Evolutionary conservation across 305 asterid genomes (phyloP), one percentile per base, ranked within the genome.

Genomic region (Fraxinus platypoda): DNA sequence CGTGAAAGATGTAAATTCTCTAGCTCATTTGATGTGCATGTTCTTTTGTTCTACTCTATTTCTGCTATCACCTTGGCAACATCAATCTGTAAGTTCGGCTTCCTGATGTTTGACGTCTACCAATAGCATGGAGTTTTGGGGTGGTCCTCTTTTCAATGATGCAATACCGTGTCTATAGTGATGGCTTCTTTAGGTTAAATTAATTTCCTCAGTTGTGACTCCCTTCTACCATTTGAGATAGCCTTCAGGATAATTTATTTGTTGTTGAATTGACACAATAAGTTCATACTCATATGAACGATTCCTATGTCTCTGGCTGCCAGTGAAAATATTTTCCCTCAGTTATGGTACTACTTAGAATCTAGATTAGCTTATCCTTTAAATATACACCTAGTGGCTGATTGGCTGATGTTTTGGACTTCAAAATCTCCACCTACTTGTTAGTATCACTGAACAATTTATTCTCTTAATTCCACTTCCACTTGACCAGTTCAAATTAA

Each of bases 61-160:
- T 68, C 35, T 8, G 74, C 74, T 12, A 68, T 68, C 35, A 26
- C 74, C 30, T 12, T 35, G 74, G 35, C 8, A 68, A 68, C 35
- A 26, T 68, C 35, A 28, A 68, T 4, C 2, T 68, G 72, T 68
- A 12, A 68, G 74, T 68, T 68, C 3, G 15, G n/a, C 74, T 9
- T 68, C 37, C 74, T 28, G 34, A 26, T 6, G n/a, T 68, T 12
- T 68, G 74, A 68, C 31, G 0, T 68, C 37, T 26, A 2, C 34
- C 37, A 68, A 68, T 68, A 68, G 37, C 12, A 26, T 68, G 19
- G 8, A 11, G 37, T 68, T 68, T 68, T 12, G 28, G 41, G 26
- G 79, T 81, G 85, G 84, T 64, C 83, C 76, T 78, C 43, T 62
- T 25, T 35, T 25, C 17, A 17, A 41, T 66, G 75, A 74, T 28